Base-by-base conservation (phyloP, 192 early-diverging fungal genomes). In the Podochytrium sp. region DNA sequence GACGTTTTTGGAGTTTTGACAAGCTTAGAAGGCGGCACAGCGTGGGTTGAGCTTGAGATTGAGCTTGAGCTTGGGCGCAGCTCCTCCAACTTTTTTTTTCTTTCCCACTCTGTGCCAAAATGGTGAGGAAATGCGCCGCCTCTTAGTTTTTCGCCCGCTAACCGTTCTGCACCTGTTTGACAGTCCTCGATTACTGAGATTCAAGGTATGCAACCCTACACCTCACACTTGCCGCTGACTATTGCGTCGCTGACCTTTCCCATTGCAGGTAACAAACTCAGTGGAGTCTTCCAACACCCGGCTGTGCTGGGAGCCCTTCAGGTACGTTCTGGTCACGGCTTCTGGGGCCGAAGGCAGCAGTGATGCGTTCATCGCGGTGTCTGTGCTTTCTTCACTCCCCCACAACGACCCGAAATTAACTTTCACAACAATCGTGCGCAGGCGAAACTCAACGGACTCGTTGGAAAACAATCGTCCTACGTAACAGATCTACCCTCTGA, bases 381-480 rank as follows among this genome's bases (percentile, higher is more conserved):
- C n/a, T 47, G 10, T 20, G 7, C 20, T 47, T 47, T 47, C 43
- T 7, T n/a, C n/a, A n/a, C n/a, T n/a, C n/a, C n/a, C n/a, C n/a
- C n/a, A n/a, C n/a, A n/a, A n/a, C n/a, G n/a, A n/a, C n/a, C n/a
- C n/a, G n/a, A n/a, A n/a, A n/a, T n/a, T n/a, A n/a, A n/a, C n/a
- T n/a, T n/a, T n/a, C n/a, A n/a, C n/a, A n/a, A n/a, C n/a, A n/a
- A n/a, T n/a, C n/a, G n/a, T n/a, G 20, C 43, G 20, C 43, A 95
- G 88, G 87, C 88, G 37, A 88, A 90, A 59, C 89, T 96, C 50
- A 89, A 86, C 60, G 84, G 83, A 52, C 88, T 98, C 67, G 82
- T 96, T 76, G 95, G 93, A 43, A 87, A 88, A 27, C 76, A 90
- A 23, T 92, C 92, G 16, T 58, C 53, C 10, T 71, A 71, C 56